phyloP scores from a whole-genome alignment of 352 stramenopile species.

The Globisporangium paroecandrum region DNA sequence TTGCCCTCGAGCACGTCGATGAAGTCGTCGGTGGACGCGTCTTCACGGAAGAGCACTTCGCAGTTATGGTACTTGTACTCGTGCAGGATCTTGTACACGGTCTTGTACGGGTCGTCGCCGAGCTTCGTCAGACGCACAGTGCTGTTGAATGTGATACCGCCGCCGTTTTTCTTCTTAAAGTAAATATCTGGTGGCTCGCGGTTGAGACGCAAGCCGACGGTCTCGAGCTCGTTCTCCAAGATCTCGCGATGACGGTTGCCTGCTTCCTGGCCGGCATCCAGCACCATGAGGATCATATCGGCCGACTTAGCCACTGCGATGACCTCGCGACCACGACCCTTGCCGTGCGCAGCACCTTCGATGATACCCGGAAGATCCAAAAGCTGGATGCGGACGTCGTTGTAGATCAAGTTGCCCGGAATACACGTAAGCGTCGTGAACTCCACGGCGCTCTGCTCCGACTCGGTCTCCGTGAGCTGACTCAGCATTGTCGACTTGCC shows the following conservation, averaged over 20 bases:
- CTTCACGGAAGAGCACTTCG: slow-evolving; percentile 96
- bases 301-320: slow-evolving; percentile 98
- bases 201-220: slow-evolving; percentile 97
- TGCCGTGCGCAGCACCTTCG: slow-evolving; percentile 97
- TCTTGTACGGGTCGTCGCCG: slow-evolving; percentile 85
- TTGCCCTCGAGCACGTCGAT: slow-evolving; percentile 99
- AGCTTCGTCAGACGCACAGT: slow-evolving; percentile 95
- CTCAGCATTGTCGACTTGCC: slow-evolving; percentile 87
- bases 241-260: slow-evolving; percentile 96
- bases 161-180: slow-evolving; percentile 93
- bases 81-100: slow-evolving; percentile 88
- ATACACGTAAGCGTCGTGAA: slow-evolving; percentile 99
- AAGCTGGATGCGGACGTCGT: slow-evolving; percentile 96
- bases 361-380: slow-evolving; percentile 99
- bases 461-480: slow-evolving; percentile 96
- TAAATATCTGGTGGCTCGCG: slow-evolving; percentile 96
- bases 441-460: slow-evolving; percentile 95
- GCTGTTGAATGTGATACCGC: slow-evolving; percentile 95
- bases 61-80: slow-evolving; percentile 99
- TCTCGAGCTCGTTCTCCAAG: slow-evolving; percentile 98
- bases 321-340: slow-evolving; percentile 96
- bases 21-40: slow-evolving; percentile 96
- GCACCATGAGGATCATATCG: slow-evolving; percentile 99
- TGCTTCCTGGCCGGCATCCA: slow-evolving; percentile 98
- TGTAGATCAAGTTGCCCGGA: slow-evolving; percentile 95